A percentile compares a stretch with the other conserved stretches of the same genome.
These are phyloP conservation scores for Didymella arachidicola DNA, from an alignment of 2,329 filamentous ascomycete species.

Conservation along the genomic window DNA sequence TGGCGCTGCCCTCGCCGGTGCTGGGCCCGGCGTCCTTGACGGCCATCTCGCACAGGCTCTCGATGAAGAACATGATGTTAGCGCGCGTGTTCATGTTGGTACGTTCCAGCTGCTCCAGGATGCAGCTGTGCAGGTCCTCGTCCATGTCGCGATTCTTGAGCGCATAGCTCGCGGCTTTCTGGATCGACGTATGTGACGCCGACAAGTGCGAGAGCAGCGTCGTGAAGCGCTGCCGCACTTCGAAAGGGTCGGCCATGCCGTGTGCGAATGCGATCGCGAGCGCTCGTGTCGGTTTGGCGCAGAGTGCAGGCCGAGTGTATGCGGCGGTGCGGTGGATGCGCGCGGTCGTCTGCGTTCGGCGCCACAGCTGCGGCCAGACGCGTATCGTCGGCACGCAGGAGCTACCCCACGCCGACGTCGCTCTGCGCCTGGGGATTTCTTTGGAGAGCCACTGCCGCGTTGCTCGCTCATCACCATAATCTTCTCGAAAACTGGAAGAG, in stretches of 20 bases:
- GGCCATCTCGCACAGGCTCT: constrained; percentile 89
- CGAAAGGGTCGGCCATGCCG: constrained; percentile 84
- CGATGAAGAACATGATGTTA: constrained; percentile 99
- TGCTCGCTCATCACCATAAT: constrained; percentile 16
- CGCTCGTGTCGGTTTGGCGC: background rate
- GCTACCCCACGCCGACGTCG: constrained; percentile 23
- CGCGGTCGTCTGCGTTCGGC: background rate
- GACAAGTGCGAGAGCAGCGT: constrained; percentile 88
- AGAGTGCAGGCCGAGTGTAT: constrained; percentile 6
- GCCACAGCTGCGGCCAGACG: constrained; percentile 18
- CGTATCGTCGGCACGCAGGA: constrained; percentile 33
- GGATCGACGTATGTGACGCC: constrained; percentile 84
- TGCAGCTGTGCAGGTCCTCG: constrained; percentile 96
- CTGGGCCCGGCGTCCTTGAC: constrained; percentile 72
- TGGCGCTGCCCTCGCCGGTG: constrained; percentile 75
- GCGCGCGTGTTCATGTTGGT: constrained; percentile 96
- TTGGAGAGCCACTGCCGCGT: constrained; percentile 14
- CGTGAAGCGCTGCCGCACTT: constrained; percentile 97
- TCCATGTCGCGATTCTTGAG: constrained; percentile 93
- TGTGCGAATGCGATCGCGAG: background rate
- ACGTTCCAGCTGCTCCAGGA: constrained; percentile 92
- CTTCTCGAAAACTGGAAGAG: background rate
- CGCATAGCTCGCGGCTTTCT: constrained; percentile 94
- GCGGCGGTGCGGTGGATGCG: background rate
- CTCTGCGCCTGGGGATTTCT: constrained; percentile 12